These are phyloP conservation scores for Colletotrichum navitas DNA, from an alignment of 2,329 filamentous ascomycete genomes.

Conservation along the genomic window DNA sequence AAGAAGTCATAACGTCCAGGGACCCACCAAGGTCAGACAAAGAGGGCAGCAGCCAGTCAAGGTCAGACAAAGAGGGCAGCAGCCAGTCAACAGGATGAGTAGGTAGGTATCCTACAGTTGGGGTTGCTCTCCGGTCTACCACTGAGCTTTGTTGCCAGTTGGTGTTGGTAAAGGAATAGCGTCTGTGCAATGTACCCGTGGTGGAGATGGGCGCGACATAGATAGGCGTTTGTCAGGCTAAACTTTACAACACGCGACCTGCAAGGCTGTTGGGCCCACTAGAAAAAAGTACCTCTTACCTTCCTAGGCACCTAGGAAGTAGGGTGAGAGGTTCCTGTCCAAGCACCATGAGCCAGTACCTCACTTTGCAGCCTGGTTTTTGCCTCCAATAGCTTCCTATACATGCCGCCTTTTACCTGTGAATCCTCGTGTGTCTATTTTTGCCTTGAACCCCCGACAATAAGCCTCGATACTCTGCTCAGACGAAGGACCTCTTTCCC, in stretches of 20 bases:
- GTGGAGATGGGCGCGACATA: neutral
- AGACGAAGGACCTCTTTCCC: too few species aligned
- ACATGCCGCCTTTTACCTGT: neutral
- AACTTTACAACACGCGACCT: constrained; percentile 30
- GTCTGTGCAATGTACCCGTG: constrained; percentile 11
- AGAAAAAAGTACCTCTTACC: constrained; percentile 2
- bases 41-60: neutral
- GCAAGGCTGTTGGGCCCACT: constrained; percentile 24
- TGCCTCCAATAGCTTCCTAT: neutral
- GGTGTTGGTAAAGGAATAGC: neutral
- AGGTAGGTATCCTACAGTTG: neutral
- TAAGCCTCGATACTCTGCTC: too few species aligned
- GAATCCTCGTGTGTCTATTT: neutral
- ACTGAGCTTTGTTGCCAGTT: neutral
- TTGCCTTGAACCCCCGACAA: too few species aligned
- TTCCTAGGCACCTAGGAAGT: neutral
- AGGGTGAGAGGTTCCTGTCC: constrained; percentile 2
- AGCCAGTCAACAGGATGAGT: neutral
- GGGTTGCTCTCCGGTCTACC: too few species aligned
- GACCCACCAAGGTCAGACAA: neutral
- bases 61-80: neutral
- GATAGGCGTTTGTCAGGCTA: constrained; percentile 26
- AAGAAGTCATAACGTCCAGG: neutral
- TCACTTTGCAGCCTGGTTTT: neutral
- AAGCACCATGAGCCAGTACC: neutral